Conservation (phyloP, 208 protist genomes). For the Leishmania braziliensis region DNA sequence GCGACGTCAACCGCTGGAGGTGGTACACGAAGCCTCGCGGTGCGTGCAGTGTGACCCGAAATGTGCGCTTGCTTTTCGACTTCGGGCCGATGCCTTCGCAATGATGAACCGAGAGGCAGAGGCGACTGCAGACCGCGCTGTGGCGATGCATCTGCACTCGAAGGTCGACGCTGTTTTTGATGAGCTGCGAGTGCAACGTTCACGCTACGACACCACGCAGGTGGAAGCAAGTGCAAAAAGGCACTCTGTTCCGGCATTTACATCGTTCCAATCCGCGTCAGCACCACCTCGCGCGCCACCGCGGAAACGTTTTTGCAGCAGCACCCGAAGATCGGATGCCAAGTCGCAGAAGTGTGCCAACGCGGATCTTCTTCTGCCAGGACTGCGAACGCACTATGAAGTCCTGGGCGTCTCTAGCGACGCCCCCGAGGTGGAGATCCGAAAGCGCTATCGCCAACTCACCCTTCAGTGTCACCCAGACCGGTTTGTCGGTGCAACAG, state of each 20-base stretch:
- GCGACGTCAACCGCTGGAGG: constrained; percentile 38
- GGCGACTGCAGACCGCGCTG: constrained; percentile 53
- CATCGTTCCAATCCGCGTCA: not conserved
- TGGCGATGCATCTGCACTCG: constrained; percentile 39
- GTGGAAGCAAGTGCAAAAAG: not conserved
- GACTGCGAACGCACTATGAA: constrained; percentile 60
- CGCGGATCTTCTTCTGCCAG: not conserved
- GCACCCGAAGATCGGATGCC: not conserved
- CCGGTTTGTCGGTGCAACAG: constrained; percentile 49
- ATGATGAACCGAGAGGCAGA: constrained; percentile 32
- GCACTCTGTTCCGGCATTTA: constrained; percentile 8
- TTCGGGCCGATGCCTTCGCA: constrained; percentile 51
- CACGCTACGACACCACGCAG: constrained; percentile 7
- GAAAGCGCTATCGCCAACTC: constrained; percentile 62
- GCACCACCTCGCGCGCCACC: not conserved
- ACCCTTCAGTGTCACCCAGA: constrained; percentile 85
- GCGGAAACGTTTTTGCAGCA: not conserved
- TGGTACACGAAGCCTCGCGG: constrained; percentile 64
- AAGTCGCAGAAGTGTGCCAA: not conserved
- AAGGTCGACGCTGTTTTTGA: constrained; percentile 37
- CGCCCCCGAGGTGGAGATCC: constrained; percentile 52
- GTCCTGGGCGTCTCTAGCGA: constrained; percentile 48
- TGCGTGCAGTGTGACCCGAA: constrained; percentile 47
- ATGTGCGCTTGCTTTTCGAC: constrained; percentile 49
- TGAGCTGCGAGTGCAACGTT: constrained; percentile 42